Evolutionary conservation across 331 rosid genomes (phyloP).

Genomic region (Cucumis variabilis): DNA sequence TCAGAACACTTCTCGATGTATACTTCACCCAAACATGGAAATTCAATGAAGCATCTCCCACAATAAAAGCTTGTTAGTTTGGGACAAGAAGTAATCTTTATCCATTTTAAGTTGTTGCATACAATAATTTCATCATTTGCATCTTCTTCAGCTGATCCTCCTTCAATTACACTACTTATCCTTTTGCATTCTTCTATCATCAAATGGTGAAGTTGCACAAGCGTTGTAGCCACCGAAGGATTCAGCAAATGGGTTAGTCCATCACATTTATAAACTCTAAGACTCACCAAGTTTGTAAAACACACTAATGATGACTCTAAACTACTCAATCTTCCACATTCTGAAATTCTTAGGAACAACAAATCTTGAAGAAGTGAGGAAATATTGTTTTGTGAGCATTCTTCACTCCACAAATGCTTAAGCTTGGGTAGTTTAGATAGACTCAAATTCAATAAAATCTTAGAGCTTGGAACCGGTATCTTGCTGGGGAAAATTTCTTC

Average conservation of each 20-base stretch:
- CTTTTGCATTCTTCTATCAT: not conserved
- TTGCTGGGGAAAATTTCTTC: not conserved
- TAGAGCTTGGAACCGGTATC: not conserved
- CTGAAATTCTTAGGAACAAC: rapidly evolving
- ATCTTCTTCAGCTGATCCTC: constrained; percentile 12
- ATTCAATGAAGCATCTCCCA: constrained; percentile 9
- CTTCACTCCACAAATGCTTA: constrained; percentile 30
- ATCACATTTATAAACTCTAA: not conserved
- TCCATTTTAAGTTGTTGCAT: not conserved
- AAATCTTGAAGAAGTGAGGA: not conserved
- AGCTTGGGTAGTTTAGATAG: not conserved
- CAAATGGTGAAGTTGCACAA: not conserved
- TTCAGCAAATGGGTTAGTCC: constrained; percentile 28
- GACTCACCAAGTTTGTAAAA: not conserved
- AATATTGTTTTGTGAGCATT: not conserved
- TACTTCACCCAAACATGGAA: not conserved
- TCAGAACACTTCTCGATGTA: not conserved
- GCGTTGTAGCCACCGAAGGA: constrained; percentile 32
- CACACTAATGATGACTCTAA: constrained; percentile 29
- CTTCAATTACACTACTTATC: constrained; percentile 26
- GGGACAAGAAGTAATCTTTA: not conserved
- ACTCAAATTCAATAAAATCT: rapidly evolving
- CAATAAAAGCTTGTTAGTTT: constrained; percentile 31
- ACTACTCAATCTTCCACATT: not conserved
- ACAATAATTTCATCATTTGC: constrained; percentile 21